Evolutionary conservation across 352 stramenopile species (phyloP).

Genomic region (Peronospora belbahrii): DNA sequence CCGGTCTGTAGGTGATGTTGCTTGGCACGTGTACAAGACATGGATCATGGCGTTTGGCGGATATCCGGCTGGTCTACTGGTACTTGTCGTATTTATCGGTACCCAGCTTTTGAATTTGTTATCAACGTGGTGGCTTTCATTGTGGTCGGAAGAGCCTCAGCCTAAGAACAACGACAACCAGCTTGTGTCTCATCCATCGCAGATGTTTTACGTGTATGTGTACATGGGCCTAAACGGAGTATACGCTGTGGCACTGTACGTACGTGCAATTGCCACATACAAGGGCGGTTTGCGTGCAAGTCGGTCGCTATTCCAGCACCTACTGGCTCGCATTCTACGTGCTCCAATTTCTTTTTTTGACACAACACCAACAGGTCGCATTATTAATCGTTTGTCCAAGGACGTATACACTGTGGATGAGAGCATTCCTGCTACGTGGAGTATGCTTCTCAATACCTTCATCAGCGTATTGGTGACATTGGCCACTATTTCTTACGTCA

Average conservation of each 20-base stretch:
- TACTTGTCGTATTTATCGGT: constrained; percentile 40
- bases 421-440: constrained; percentile 58
- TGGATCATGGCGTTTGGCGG: constrained; percentile 68
- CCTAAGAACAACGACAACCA: constrained; percentile 6
- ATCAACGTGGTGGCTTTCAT: constrained; percentile 57
- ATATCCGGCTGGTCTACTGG: constrained; percentile 31
- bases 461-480: constrained; percentile 59
- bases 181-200: constrained; percentile 21
- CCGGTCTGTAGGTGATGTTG: constrained; percentile 61
- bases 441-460: constrained; percentile 63
- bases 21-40: constrained; percentile 53
- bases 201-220: constrained; percentile 81
- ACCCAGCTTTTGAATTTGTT: constrained; percentile 47
- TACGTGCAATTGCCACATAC: constrained; percentile 54
- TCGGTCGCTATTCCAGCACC: constrained; percentile 43
- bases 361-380: constrained; percentile 66
- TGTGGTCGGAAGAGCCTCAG: constrained; percentile 33
- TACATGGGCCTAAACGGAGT: constrained; percentile 64
- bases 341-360: constrained; percentile 78
- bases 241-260: constrained; percentile 58
- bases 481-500: constrained; percentile 63
- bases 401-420: constrained; percentile 76
- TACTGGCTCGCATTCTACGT: constrained; percentile 88
- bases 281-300: constrained; percentile 47
- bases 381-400: constrained; percentile 74